Evolutionary conservation across 148 eudicot species (phyloP), one percentile per base, ranked within the genome.

Genomic region (Silene uniflora): DNA sequence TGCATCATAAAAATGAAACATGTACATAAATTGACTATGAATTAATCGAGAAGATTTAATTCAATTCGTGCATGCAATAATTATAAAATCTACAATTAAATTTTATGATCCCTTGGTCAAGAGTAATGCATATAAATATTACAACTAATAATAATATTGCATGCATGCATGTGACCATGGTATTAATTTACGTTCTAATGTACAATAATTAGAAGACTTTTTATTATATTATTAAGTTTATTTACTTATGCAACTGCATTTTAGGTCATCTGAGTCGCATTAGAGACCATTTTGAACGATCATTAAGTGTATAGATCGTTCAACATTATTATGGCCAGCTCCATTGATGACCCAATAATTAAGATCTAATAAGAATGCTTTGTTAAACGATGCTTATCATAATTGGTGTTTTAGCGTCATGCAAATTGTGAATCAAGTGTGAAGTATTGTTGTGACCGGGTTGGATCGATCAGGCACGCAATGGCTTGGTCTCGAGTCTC

Each of bases 131-230:
- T 49, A 49, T 10, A 49, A 49, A 52, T 52, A 52, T 52, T 52
- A 16, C 5, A 0, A 16, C 4, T 73, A 14, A 17, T 62, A 70
- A 29, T 77, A 47, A 71, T 72, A 35, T 52, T 18, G 25, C 80
- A 77, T 52, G 56, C 56, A 14, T 52, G 56, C 10, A 52, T 64
- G 80, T 77, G 75, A 62, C 22, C 54, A 49, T 64, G 75, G 42
- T 47, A 63, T 47, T 61, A 61, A 61, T 61, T 21, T 61, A 23
- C 29, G 23, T 52, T 49, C 1, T 67, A 55, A 55, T 52, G 24
- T 65, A 14, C 21, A 60, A 35, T 73, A 32, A 35, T 12, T 49
- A 74, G 5, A 7, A 44, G 18, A 42, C 9, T 49, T 24, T 39
- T 39, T 6, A 39, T 39, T 3, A 35, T 35, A 29, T 35, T 3